phyloP scores from a whole-genome alignment of 2,329 filamentous ascomycete species.

The Aurifilum marmelostoma region DNA sequence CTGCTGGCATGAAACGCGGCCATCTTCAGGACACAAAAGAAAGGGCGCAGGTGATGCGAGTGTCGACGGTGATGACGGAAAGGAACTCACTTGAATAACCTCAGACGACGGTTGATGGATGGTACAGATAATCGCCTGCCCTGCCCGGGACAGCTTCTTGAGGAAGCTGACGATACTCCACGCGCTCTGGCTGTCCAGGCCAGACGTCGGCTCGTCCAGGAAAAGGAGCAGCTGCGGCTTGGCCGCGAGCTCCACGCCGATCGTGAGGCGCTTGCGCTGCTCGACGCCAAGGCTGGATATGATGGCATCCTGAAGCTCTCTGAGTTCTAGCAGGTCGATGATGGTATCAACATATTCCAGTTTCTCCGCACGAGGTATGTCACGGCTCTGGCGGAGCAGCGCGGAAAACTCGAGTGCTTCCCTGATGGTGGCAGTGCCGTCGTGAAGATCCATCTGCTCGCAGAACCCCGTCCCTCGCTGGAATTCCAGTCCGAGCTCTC shows the following conservation, averaged over 20 bases:
- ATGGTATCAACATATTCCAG: conserved; percentile 71
- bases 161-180: conserved; percentile 73
- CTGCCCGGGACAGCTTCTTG: conserved; percentile 59
- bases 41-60: conserved; percentile 37
- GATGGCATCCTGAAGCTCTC: conserved; percentile 68
- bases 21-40: conserved; percentile 49
- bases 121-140: conserved; percentile 49
- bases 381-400: conserved; percentile 64
- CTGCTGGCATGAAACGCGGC: conserved; percentile 68
- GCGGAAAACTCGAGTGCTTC: conserved; percentile 71
- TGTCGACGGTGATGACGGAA: too few relatives aligned
- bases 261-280: conserved; percentile 63
- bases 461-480: conserved; percentile 73
- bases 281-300: conserved; percentile 66
- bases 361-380: conserved; percentile 63
- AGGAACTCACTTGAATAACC: conserved; percentile 39
- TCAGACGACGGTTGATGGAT: conserved; percentile 51
- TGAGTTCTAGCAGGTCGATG: conserved; percentile 70
- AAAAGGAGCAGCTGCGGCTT: conserved; percentile 74
- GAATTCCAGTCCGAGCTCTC: conserved; percentile 64
- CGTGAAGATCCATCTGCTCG: conserved; percentile 72
- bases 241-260: conserved; percentile 74
- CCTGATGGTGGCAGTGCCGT: conserved; percentile 67
- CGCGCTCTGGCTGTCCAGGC: conserved; percentile 73
- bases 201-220: conserved; percentile 76